phyloP scores from a whole-genome alignment of 2,329 filamentous ascomycete genomes.

The Colletotrichum tropicicola region DNA sequence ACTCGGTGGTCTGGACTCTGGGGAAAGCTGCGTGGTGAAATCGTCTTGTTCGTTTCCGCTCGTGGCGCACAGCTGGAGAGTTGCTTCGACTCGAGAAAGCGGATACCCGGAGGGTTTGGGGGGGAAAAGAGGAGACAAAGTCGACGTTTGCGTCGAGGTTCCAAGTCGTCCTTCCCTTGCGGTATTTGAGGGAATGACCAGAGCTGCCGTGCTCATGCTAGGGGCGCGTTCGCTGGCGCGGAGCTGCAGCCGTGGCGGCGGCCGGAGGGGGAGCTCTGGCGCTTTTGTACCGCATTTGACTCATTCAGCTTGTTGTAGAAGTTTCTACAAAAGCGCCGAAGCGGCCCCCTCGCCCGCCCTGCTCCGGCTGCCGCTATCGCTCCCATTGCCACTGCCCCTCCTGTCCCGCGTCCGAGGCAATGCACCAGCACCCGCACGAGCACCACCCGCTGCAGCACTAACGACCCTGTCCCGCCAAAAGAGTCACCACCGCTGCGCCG shows the following conservation, averaged over 20 bases:
- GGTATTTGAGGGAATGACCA: slow-evolving; percentile 29
- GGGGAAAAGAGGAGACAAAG: slow-evolving; percentile 7
- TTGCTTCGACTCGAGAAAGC: not conserved
- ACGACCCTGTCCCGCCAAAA: slow-evolving; percentile 19
- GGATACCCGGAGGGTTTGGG: not conserved
- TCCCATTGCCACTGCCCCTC: slow-evolving; percentile 18
- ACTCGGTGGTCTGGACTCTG: not conserved
- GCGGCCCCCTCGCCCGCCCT: slow-evolving; percentile 24
- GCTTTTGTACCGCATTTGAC: slow-evolving; percentile 49
- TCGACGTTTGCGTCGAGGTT: not conserved
- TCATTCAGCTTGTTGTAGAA: slow-evolving; percentile 52
- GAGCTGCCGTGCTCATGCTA: slow-evolving; percentile 23
- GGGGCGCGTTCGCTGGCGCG: slow-evolving; percentile 31
- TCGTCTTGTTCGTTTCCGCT: not conserved
- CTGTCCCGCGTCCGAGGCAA: slow-evolving; percentile 24
- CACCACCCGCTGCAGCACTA: slow-evolving; percentile 18
- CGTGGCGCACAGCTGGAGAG: not conserved
- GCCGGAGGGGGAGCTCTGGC: slow-evolving; percentile 35
- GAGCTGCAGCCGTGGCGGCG: slow-evolving; percentile 34
- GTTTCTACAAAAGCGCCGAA: slow-evolving; percentile 45
- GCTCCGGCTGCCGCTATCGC: slow-evolving; percentile 25
- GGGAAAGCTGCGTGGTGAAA: not conserved
- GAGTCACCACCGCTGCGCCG: slow-evolving; percentile 30
- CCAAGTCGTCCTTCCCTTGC: slow-evolving; percentile 9
- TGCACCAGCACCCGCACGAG: slow-evolving; percentile 1